phyloP scores from a whole-genome alignment of 2,329 filamentous ascomycete genomes.

The Hypoxylon rubiginosum region DNA sequence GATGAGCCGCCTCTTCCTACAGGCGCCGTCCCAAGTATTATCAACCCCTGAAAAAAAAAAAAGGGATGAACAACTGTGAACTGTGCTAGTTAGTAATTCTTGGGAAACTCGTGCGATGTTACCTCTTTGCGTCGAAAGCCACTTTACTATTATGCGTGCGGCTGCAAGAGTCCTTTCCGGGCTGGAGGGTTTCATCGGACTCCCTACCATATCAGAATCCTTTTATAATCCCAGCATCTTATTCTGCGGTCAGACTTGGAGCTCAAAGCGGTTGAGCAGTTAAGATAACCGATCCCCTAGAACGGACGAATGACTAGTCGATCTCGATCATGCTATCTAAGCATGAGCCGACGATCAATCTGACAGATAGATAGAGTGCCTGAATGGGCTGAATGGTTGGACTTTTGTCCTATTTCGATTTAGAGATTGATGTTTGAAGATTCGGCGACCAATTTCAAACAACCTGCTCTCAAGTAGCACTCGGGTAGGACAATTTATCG shows the following conservation, averaged over 20 bases:
- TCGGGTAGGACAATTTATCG: slow-evolving; percentile 10
- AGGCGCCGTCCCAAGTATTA: slow-evolving; percentile 9
- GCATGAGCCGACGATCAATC: slow-evolving; percentile 25
- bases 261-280: slow-evolving; percentile 6
- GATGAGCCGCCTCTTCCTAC: slow-evolving; percentile 30
- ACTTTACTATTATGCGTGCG: slow-evolving; percentile 33
- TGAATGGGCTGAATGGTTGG: not conserved
- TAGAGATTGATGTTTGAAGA: slow-evolving; percentile 16
- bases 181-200: slow-evolving; percentile 35
- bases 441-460: slow-evolving; percentile 24
- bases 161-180: slow-evolving; percentile 28
- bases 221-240: slow-evolving; percentile 31
- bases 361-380: not conserved
- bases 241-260: slow-evolving; percentile 13
- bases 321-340: slow-evolving; percentile 24
- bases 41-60: slow-evolving; percentile 18
- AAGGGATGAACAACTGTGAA: no score
- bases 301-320: slow-evolving; percentile 13
- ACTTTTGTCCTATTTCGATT: not conserved
- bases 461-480: slow-evolving; percentile 9
- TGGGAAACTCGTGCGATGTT: slow-evolving; percentile 30
- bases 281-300: slow-evolving; percentile 39
- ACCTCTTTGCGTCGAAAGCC: slow-evolving; percentile 16
- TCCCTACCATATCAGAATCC: slow-evolving; percentile 19
- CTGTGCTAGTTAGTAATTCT: slow-evolving; percentile 10